phyloP scores from a whole-genome alignment of 2,329 filamentous ascomycete genomes.

The Corinectria fuckeliana region DNA sequence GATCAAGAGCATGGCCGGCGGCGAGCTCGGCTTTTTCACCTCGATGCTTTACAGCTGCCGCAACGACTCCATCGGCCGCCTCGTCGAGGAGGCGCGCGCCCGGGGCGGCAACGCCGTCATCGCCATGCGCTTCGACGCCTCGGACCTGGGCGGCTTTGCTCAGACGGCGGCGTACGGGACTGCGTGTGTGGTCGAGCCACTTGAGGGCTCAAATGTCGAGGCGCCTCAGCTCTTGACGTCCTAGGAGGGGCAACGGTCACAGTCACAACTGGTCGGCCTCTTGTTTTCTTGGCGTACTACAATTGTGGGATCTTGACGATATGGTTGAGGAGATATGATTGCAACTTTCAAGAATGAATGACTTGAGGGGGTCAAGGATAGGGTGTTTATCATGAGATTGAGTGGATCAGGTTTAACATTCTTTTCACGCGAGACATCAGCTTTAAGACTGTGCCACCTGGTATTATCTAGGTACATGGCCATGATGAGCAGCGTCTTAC shows the following conservation, averaged over 20 bases:
- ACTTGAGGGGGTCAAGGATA: no score
- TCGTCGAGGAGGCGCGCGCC: slow-evolving; percentile 62
- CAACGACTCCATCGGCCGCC: slow-evolving; percentile 62
- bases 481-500: no score
- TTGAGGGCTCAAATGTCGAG: slow-evolving; percentile 46
- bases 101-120: slow-evolving; percentile 67
- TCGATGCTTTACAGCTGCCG: slow-evolving; percentile 64
- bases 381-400: no score
- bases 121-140: slow-evolving; percentile 63
- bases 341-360: not conserved
- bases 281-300: not conserved
- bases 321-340: not conserved
- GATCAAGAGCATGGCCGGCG: slow-evolving; percentile 62
- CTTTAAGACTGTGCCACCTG: not conserved
- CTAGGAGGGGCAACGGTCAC: not conserved
- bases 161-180: slow-evolving; percentile 68
- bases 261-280: not conserved
- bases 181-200: slow-evolving; percentile 62
- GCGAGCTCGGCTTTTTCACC: slow-evolving; percentile 66
- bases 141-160: slow-evolving; percentile 60
- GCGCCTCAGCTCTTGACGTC: slow-evolving; percentile 35
- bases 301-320: not conserved
- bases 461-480: no score
- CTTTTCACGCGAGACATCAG: not conserved
- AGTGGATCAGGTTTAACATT: not conserved